Percentiles rank a stretch among this genome's conserved stretches.
These are phyloP conservation scores for Sporobolomyces roseus DNA, from an alignment of 768 basidiomycete genomes.

Conservation along the genomic window DNA sequence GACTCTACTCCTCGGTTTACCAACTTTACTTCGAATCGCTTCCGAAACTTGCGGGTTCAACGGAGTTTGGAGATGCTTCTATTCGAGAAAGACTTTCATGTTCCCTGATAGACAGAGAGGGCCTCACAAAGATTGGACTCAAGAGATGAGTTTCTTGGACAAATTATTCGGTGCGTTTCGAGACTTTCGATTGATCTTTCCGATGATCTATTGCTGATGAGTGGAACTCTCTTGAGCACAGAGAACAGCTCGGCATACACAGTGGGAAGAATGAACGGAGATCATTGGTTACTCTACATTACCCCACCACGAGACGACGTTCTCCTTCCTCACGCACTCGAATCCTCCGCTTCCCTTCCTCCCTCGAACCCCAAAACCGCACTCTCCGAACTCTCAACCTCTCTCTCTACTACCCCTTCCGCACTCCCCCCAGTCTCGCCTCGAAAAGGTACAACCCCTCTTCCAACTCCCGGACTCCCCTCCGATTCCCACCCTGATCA, in stretches of 20 bases:
- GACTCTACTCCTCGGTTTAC: constrained; percentile 89
- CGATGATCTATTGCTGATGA: too few relatives aligned
- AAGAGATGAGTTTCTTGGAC: constrained; percentile 88
- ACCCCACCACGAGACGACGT: constrained; percentile 59
- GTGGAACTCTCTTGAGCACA: background rate
- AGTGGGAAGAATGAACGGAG: constrained; percentile 94
- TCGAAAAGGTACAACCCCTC: constrained; percentile 24
- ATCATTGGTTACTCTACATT: constrained; percentile 96
- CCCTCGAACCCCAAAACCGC: constrained; percentile 40
- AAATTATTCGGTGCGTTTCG: constrained; percentile 73
- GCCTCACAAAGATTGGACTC: constrained; percentile 88
- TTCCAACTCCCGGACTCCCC: constrained; percentile 25
- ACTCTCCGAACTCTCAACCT: constrained; percentile 41
- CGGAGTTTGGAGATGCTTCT: constrained; percentile 85
- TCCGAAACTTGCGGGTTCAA: constrained; percentile 51
- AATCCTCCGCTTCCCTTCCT: constrained; percentile 32
- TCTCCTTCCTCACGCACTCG: constrained; percentile 42
- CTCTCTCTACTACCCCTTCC: constrained; percentile 35
- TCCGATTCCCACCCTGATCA: constrained; percentile 60
- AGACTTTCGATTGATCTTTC: too few relatives aligned
- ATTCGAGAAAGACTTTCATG: constrained; percentile 98
- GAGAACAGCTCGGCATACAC: constrained; percentile 79
- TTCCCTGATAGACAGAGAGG: constrained; percentile 93
- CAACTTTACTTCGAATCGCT: constrained; percentile 91
- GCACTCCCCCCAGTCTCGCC: constrained; percentile 24